Percentiles rank a stretch among this genome's conserved stretches.
phyloP scores from a whole-genome alignment of 148 eudicot genomes.

The Camellia lanceoleosa region DNA sequence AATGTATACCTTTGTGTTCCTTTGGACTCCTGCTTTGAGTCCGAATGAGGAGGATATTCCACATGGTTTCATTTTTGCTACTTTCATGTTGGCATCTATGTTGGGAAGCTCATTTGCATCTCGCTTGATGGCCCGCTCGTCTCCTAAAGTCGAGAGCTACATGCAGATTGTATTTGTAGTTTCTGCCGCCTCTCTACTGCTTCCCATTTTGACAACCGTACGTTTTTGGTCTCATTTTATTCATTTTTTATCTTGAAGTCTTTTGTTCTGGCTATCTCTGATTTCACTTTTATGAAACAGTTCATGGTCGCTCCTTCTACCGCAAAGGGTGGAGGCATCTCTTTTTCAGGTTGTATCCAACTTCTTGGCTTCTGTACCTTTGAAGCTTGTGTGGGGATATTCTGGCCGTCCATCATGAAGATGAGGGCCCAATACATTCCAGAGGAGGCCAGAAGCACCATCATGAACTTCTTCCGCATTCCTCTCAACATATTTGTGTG shows the following conservation, averaged over 20 bases:
- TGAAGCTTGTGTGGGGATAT: slow-evolving; percentile 92
- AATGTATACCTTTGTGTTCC: slow-evolving; percentile 96
- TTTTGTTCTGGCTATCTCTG: slow-evolving; percentile 22
- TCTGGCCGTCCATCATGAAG: slow-evolving; percentile 99
- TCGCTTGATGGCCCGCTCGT: slow-evolving; percentile 65
- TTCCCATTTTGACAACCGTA: slow-evolving; percentile 81
- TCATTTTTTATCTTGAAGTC: slow-evolving; percentile 10
- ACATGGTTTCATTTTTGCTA: slow-evolving; percentile 94
- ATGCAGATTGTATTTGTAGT: slow-evolving; percentile 88
- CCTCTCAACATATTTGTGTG: slow-evolving; percentile 96
- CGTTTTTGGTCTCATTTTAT: slow-evolving; percentile 18
- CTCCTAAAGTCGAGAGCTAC: slow-evolving; percentile 83
- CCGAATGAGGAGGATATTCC: slow-evolving; percentile 95
- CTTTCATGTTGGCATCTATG: slow-evolving; percentile 98
- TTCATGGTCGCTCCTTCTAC: slow-evolving; percentile 62
- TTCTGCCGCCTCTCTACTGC: slow-evolving; percentile 80
- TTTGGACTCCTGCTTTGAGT: slow-evolving; percentile 98
- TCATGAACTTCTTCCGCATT: slow-evolving; percentile 99
- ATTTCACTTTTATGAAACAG: slow-evolving; percentile 41
- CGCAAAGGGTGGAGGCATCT: slow-evolving; percentile 67
- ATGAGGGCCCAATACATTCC: slow-evolving; percentile 99
- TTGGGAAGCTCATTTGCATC: slow-evolving; percentile 93
- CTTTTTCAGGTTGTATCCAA: slow-evolving; percentile 74
- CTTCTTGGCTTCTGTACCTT: slow-evolving; percentile 93
- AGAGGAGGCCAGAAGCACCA: slow-evolving; percentile 98